Evolutionary conservation across 371 early-diverging fungal species (phyloP).

Genomic region (Rhizomucor pusillus): DNA sequence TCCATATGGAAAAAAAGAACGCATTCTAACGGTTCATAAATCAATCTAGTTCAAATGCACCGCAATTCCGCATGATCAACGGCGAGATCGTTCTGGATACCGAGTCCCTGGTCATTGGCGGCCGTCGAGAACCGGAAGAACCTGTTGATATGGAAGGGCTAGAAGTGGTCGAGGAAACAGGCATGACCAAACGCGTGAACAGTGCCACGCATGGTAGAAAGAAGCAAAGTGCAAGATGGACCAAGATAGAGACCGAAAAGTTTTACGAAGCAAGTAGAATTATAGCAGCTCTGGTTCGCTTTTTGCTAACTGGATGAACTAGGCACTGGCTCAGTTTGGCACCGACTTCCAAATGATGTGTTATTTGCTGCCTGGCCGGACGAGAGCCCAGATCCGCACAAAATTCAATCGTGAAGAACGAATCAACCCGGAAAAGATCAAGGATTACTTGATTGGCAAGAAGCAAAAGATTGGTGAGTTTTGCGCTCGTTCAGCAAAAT

Average conservation of each 20-base stretch:
- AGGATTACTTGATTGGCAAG: conserved; percentile 46
- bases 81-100: conserved; percentile 67
- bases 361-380: conserved; percentile 54
- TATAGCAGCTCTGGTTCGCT: background rate
- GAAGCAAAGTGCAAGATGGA: conserved; percentile 48
- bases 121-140: conserved; percentile 25
- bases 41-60: conserved; percentile 43
- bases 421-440: conserved; percentile 49
- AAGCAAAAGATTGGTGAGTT: conserved; percentile 44
- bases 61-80: conserved; percentile 60
- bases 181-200: conserved; percentile 54
- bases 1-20: background rate
- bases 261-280: conserved; percentile 55
- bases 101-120: conserved; percentile 54
- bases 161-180: conserved; percentile 71
- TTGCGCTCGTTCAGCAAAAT: background rate
- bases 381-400: conserved; percentile 58
- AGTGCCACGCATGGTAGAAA: conserved; percentile 51
- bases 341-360: conserved; percentile 73
- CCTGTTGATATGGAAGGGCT: conserved; percentile 31
- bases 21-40: background rate
- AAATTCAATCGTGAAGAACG: conserved; percentile 72
- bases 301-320: background rate
- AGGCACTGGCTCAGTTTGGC: conserved; percentile 73
- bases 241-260: conserved; percentile 49